These are phyloP conservation scores for Jacaranda mimosifolia DNA, from an alignment of 257 asterid species.

Conservation along the genomic window DNA sequence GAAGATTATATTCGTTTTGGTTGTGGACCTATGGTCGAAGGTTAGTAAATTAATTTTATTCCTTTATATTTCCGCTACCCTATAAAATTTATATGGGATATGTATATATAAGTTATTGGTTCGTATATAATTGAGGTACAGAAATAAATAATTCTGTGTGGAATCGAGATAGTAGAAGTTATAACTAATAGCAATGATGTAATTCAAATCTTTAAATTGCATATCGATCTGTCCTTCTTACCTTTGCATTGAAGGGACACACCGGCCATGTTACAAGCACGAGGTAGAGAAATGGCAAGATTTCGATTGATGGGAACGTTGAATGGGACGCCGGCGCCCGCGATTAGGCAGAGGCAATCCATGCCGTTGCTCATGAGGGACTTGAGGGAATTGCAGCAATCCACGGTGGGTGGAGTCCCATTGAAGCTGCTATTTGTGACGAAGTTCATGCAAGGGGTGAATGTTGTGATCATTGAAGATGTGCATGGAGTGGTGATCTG, in stretches of 20 bases:
- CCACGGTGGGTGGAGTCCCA: background rate
- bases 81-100: too few relatives aligned
- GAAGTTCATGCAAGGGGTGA: background rate
- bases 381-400: conserved; percentile 1
- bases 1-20: too few relatives aligned
- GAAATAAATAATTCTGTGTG: too few relatives aligned
- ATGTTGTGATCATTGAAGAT: background rate
- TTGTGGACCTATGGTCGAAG: too few relatives aligned
- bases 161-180: too few relatives aligned
- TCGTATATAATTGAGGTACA: too few relatives aligned
- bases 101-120: too few relatives aligned
- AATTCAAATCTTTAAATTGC: too few relatives aligned
- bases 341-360: background rate
- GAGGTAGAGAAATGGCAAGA: background rate
- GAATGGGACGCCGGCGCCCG: background rate
- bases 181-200: too few relatives aligned
- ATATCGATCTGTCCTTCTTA: too few relatives aligned
- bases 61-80: too few relatives aligned
- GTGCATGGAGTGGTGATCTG: background rate
- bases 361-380: background rate
- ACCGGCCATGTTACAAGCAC: background rate
- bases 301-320: background rate
- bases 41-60: too few relatives aligned
- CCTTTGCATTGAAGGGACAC: conserved; percentile 1
- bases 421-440: background rate